Conservation (phyloP, 257 asterid genomes). For the Penstemon eatonii region DNA sequence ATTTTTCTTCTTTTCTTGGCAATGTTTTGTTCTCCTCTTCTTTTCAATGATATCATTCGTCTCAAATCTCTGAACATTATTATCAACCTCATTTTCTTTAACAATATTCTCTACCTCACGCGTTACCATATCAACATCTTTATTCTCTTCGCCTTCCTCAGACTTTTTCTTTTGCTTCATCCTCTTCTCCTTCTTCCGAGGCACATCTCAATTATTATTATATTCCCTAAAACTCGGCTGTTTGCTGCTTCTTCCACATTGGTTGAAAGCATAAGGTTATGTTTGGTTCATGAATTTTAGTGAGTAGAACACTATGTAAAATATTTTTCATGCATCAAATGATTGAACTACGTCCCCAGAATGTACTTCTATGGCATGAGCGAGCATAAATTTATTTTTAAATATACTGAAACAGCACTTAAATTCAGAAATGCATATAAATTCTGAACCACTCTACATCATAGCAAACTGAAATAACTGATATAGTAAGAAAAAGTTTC, state of each 20-base stretch:
- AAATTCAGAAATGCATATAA: no score
- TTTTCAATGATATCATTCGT: slow-evolving; percentile 21
- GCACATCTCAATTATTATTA: background rate
- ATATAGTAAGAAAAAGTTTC: no score
- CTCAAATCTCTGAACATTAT: slow-evolving; percentile 23
- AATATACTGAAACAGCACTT: no score
- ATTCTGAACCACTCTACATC: no score
- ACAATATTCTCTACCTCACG: slow-evolving; percentile 16
- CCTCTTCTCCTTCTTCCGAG: slow-evolving; percentile 25
- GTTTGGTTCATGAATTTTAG: background rate
- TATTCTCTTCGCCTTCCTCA: slow-evolving; percentile 1
- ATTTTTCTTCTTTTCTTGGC: slow-evolving; percentile 17
- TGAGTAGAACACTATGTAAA: no score
- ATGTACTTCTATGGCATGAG: no score
- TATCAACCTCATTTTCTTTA: slow-evolving; percentile 1
- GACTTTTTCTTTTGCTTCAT: slow-evolving; percentile 6
- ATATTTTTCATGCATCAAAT: no score
- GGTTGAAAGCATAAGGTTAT: background rate
- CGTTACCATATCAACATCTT: background rate
- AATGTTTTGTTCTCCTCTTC: slow-evolving; percentile 18
- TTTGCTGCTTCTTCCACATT: background rate
- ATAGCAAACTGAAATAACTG: no score
- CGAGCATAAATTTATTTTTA: no score
- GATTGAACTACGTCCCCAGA: no score
- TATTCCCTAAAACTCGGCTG: background rate